Evolutionary conservation across 2,329 filamentous ascomycete genomes (phyloP).

Genomic region (Neonectria sp.): DNA sequence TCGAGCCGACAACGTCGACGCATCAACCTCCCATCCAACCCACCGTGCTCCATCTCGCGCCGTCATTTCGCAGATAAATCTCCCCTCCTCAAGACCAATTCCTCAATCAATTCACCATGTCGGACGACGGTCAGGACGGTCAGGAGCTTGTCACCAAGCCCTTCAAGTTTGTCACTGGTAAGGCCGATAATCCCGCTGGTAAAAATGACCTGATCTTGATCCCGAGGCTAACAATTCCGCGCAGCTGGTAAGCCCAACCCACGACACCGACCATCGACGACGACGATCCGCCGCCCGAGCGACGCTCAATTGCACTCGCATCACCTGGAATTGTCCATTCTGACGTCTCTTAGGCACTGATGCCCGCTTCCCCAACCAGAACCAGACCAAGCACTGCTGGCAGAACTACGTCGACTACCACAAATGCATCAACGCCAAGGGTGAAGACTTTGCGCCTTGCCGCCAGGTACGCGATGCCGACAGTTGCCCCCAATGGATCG

Average conservation of each 20-base stretch:
- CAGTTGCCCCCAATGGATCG: not conserved
- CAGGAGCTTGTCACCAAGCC: constrained; percentile 91
- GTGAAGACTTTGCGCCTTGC: constrained; percentile 98
- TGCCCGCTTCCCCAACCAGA: constrained; percentile 98
- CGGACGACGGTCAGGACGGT: constrained; percentile 79
- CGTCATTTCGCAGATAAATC: constrained; percentile 51
- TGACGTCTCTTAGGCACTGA: constrained; percentile 82
- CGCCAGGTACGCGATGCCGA: constrained; percentile 77
- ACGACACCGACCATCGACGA: constrained; percentile 35
- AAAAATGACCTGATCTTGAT: constrained; percentile 55
- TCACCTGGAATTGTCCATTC: constrained; percentile 30
- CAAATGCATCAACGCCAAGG: constrained; percentile 99
- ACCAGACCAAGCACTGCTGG: constrained; percentile 99
- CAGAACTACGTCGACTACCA: constrained; percentile 99
- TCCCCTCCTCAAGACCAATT: constrained; percentile 43
- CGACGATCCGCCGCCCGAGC: constrained; percentile 40
- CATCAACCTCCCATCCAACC: constrained; percentile 52
- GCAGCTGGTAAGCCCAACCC: constrained; percentile 61
- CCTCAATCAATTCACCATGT: constrained; percentile 77
- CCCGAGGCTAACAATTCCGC: constrained; percentile 59
- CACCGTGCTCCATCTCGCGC: constrained; percentile 53
- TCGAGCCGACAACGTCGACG: constrained; percentile 55
- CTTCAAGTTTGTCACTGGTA: constrained; percentile 99
- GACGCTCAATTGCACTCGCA: constrained; percentile 46
- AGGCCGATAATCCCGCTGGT: constrained; percentile 62